Conservation (phyloP, 2,329 filamentous ascomycete species). For the Cytospora piceicola region DNA sequence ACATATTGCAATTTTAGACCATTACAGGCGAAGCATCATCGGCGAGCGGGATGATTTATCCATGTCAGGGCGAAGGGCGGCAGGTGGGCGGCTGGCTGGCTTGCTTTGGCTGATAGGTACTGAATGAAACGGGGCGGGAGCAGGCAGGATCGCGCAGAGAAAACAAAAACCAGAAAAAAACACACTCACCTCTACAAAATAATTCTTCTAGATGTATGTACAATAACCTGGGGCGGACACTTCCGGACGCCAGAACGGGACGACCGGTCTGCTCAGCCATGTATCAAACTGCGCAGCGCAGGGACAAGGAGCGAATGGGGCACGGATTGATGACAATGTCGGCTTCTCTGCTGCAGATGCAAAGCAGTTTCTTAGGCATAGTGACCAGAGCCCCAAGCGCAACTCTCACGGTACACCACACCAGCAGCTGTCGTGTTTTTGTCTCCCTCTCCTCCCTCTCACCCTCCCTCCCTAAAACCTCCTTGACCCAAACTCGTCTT, state of each 20-base stretch:
- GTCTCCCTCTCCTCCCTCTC: too few species aligned
- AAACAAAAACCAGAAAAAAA: constrained; percentile 11
- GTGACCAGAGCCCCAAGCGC: constrained; percentile 3
- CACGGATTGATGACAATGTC: neutral
- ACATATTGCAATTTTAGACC: constrained; percentile 22
- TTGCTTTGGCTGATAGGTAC: constrained; percentile 10
- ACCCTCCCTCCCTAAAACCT: neutral
- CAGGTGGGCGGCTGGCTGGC: constrained; percentile 9
- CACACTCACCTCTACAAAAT: constrained; percentile 18
- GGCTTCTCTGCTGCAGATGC: neutral
- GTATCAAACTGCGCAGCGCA: constrained; percentile 14
- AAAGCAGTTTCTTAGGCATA: neutral
- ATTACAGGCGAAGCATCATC: constrained; percentile 22
- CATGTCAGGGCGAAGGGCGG: constrained; percentile 15
- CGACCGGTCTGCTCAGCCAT: constrained; percentile 5
- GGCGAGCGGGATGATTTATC: constrained; percentile 20
- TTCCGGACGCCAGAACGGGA: neutral
- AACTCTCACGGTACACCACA: neutral
- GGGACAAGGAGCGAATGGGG: constrained; percentile 3
- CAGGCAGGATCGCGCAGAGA: constrained; percentile 5
- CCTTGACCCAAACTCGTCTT: constrained; percentile 7
- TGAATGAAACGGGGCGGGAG: neutral
- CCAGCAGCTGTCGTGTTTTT: neutral
- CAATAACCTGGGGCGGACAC: constrained; percentile 16
- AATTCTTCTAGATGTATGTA: constrained; percentile 22